A percentile compares a stretch with the other conserved stretches of the same genome.
These are phyloP conservation scores for Spironucleus salmonicida DNA, from an alignment of 208 protist genomes.

Conservation along the genomic window DNA sequence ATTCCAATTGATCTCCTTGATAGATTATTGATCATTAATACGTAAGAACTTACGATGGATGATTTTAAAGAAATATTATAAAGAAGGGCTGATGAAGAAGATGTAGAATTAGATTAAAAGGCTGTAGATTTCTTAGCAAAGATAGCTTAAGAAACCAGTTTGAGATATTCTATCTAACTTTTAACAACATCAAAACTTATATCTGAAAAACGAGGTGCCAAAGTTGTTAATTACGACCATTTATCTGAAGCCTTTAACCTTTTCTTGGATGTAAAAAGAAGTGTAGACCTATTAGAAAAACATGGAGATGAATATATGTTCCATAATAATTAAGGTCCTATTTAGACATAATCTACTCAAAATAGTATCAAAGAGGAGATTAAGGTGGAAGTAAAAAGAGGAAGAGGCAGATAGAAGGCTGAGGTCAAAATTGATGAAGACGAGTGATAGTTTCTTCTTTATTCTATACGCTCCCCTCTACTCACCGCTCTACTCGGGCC, in stretches of 20 bases:
- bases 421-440: no score
- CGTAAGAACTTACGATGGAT: constrained; percentile 46
- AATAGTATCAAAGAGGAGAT: no score
- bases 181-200: constrained; percentile 89
- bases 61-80: constrained; percentile 82
- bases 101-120: constrained; percentile 87
- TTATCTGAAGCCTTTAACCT: constrained; percentile 84
- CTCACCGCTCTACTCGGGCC: no score
- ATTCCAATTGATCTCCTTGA: constrained; percentile 93
- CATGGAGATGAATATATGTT: constrained; percentile 48
- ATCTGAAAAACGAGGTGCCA: constrained; percentile 48
- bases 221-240: constrained; percentile 74
- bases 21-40: constrained; percentile 93
- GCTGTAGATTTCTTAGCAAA: constrained; percentile 77
- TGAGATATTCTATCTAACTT: constrained; percentile 97
- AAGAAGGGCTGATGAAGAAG: constrained; percentile 90
- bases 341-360: no score
- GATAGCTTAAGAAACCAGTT: constrained; percentile 75
- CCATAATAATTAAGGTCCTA: no score
- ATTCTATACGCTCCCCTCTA: no score
- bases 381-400: no score
- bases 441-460: no score
- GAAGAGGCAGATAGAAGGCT: no score
- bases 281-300: constrained; percentile 51
- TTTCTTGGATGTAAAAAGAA: constrained; percentile 83